Base-by-base conservation (phyloP, 805 yeast species). In the Candida insectalens region DNA sequence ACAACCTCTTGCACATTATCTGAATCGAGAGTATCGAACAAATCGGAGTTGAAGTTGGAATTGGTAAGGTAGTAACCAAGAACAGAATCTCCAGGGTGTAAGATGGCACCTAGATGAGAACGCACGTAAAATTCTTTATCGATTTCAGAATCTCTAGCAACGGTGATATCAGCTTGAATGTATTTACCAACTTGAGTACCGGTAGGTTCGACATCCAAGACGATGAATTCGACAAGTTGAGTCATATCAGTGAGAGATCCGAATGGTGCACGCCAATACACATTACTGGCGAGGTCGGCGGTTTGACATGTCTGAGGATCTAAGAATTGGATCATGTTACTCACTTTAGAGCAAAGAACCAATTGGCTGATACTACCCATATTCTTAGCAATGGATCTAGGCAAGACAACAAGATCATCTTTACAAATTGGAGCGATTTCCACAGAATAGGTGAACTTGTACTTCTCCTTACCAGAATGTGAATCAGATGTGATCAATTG, bases 341-440 rank as follows among this genome's bases (percentile, higher is more conserved):
- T 72, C 36, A 92, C 63, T 52, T 83, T 84, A 35, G 83, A 75
- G 63, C 98, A 92, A 36, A 92, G 56, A 9, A 83, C 92, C 42
- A 89, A 63, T 53, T 83, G 77, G 22, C 88, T 67, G 37, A 85
- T 82, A 53, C 79, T 79, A 36, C 97, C 96, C 62, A 84, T 55
- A 12, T 83, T 71, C 42, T 75, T 73, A 5, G 97, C 96, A 45
- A 89, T 58, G 51, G 79, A 81, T 54, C 80, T 79, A 20, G 98
- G 98, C 44, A 92, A 65, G 22, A 89, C 84, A 18, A 92, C 95
- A 46, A 92, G 67, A 55, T 94, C 98, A 53, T 92, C 99, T 59
- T 92, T 83, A 71, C 98, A 92, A 28, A 94, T 77, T 14, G 98
- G 98, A 2, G 83, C 95, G 46, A 92, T 77, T 61, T 92, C 99